These are phyloP conservation scores for Stephanodiscus triporus DNA, from an alignment of 108 stramenopile genomes.

Conservation along the genomic window DNA sequence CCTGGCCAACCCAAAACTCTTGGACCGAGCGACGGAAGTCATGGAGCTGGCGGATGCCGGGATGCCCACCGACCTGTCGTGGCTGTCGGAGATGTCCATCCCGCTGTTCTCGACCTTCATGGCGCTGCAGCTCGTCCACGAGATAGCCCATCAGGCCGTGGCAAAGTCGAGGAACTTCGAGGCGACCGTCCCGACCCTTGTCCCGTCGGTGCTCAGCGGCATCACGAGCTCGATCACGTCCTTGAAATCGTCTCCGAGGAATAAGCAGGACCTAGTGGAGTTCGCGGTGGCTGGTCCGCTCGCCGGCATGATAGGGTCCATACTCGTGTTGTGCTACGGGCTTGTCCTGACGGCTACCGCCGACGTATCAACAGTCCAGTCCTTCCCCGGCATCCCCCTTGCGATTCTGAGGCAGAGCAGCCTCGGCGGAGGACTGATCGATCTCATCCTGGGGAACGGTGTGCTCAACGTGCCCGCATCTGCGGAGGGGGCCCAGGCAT, in stretches of 20 bases:
- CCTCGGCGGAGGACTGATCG: slow-evolving; percentile 78
- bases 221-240: slow-evolving; percentile 73
- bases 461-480: slow-evolving; percentile 71
- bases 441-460: slow-evolving; percentile 66
- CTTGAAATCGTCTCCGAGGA: slow-evolving; percentile 71
- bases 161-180: slow-evolving; percentile 61
- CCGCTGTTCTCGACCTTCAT: slow-evolving; percentile 76
- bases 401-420: slow-evolving; percentile 75
- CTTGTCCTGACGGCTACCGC: slow-evolving; percentile 56
- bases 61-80: slow-evolving; percentile 68
- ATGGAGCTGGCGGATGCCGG: slow-evolving; percentile 74
- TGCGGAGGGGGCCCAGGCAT: slow-evolving; percentile 53
- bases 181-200: slow-evolving; percentile 71
- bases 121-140: slow-evolving; percentile 67
- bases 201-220: slow-evolving; percentile 81
- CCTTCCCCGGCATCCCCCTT: slow-evolving; percentile 73
- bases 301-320: slow-evolving; percentile 67
- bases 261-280: slow-evolving; percentile 77
- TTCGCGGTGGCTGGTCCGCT: slow-evolving; percentile 78
- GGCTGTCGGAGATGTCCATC: slow-evolving; percentile 73
- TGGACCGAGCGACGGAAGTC: slow-evolving; percentile 68
- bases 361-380: slow-evolving; percentile 54
- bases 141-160: slow-evolving; percentile 61
- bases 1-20: slow-evolving; percentile 65
- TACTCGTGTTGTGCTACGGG: slow-evolving; percentile 60